Conservation (phyloP, 176 grass and related monocot genomes). For the Eragrostis nindensis region DNA sequence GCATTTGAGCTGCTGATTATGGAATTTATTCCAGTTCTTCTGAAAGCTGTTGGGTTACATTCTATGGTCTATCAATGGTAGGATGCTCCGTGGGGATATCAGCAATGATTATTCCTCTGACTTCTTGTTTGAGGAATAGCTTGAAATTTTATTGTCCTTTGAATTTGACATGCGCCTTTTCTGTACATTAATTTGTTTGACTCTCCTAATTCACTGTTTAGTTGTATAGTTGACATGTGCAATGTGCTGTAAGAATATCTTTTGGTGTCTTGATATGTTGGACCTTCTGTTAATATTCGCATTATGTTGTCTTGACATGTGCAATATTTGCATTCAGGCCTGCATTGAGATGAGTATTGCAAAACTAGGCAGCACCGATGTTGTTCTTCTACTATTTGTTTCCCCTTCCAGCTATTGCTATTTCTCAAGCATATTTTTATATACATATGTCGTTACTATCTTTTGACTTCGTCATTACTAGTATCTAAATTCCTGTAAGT, state of each 20-base stretch:
- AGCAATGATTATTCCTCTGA: neutral
- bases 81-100: neutral
- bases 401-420: neutral
- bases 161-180: neutral
- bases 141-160: neutral
- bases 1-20: neutral
- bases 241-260: constrained; percentile 2
- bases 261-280: constrained; percentile 30
- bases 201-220: neutral
- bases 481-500: neutral
- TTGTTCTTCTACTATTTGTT: constrained; percentile 8
- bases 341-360: neutral
- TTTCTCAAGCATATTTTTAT: constrained; percentile 1
- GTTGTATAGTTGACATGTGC: neutral
- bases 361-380: neutral
- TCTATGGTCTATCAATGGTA: neutral
- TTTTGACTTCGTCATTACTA: neutral
- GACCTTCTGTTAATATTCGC: neutral
- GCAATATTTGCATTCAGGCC: neutral
- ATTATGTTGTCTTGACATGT: too few species aligned
- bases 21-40: neutral
- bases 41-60: neutral
- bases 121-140: neutral
- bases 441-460: neutral
- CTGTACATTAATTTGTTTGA: neutral